phyloP scores from a whole-genome alignment of 2,329 filamentous ascomycete species.

The Colletotrichum sp. region DNA sequence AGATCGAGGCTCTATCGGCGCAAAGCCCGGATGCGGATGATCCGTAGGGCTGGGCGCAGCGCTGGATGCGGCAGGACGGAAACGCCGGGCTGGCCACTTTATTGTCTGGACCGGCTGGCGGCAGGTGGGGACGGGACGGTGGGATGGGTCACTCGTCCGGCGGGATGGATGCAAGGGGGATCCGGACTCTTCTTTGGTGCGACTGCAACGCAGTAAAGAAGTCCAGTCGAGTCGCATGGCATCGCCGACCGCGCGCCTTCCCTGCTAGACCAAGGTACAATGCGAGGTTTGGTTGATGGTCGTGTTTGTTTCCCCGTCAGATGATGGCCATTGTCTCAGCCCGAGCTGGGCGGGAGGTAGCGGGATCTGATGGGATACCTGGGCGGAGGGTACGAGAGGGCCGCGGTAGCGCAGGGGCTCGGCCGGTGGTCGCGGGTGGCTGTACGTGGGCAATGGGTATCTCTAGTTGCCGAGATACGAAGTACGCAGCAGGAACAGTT shows the following conservation, averaged over 20 bases:
- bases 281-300: neutral
- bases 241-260: neutral
- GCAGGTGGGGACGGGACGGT: neutral
- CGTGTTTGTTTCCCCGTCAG: neutral
- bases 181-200: neutral
- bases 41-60: neutral
- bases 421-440: neutral
- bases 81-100: neutral
- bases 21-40: neutral
- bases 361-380: neutral
- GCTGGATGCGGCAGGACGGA: neutral
- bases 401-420: neutral
- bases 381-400: neutral
- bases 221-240: neutral
- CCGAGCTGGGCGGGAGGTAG: neutral
- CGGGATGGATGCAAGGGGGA: neutral
- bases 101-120: neutral
- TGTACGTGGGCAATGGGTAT: neutral
- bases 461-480: neutral
- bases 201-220: neutral
- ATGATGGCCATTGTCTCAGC: conserved; percentile 16
- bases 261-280: neutral
- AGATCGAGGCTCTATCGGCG: neutral
- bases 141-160: neutral
- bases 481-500: neutral